Base-by-base conservation (phyloP, 2,329 filamentous ascomycete species). In the Diaporthe longicolla region DNA sequence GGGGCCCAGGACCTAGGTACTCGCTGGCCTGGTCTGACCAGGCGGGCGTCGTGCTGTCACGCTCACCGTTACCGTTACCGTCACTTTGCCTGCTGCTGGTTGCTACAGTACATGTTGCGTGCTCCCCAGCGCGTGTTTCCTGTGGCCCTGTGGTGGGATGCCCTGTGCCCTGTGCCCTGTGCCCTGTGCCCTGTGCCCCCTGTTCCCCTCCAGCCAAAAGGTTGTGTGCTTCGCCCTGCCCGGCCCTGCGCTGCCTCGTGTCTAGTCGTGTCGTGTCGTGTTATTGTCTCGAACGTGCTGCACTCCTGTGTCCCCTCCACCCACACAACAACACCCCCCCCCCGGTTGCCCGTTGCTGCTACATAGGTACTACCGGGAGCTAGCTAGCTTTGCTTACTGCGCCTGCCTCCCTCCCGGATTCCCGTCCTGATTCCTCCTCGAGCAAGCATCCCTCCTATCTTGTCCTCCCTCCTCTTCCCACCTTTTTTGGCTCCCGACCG, bases 381-480 rank as follows among this genome's bases (percentile, higher is more conserved):
- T 37, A 19, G 50, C 37, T 57, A 55, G 55, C 55, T 43, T 29
- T 63, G 58, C 58, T 63, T 45, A 48, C 59, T 63, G 40, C 45
- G 59, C 59, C 59, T 40, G 32, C 52, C 63, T 48, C 48, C n/a
- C 65, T 37, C 24, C 43, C 35, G 10, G 35, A 37, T 69, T 54
- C 63, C 63, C 19, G 63, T 54, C 63, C 63, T 26, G 63, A 54
- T 68, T 68, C 63, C 63, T 68, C 45, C 48, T 68, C 48, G 15
- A 54, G 17, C 63, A 43, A 29, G 32, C 15, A 15, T 54, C n/a
- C 26, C 35, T 59, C 59, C 29, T 50, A 13, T 37, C 58, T 61
- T 61, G 43, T 35, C 69, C 57, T 50, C 54, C 72, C 70, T 72
- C 59, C 72, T 72, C 59, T 73, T 76, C 73, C 78, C 74, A 68